Evolutionary conservation across 805 yeast genomes (phyloP).

Genomic region (Starmerella gropengiesseri): DNA sequence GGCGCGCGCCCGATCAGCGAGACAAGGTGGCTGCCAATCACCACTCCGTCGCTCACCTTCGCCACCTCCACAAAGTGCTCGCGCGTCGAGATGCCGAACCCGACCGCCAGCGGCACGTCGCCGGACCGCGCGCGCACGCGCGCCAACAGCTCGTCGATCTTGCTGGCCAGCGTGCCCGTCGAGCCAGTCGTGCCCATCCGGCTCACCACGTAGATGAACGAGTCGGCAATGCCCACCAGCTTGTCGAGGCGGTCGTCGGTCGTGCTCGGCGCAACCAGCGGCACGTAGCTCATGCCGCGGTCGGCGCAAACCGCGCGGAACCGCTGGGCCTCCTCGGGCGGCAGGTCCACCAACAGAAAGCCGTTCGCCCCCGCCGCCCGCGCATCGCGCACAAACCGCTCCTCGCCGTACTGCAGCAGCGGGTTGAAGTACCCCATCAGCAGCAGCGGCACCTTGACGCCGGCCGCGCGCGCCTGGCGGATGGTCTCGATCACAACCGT

Average conservation of each 20-base stretch:
- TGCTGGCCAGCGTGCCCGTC: slow-evolving; percentile 47
- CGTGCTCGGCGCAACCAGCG: slow-evolving; percentile 94
- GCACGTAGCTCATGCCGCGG: slow-evolving; percentile 71
- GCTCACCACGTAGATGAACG: slow-evolving; percentile 91
- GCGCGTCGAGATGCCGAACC: slow-evolving; percentile 92
- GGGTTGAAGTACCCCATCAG: slow-evolving; percentile 99
- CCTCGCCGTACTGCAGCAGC: slow-evolving; percentile 79
- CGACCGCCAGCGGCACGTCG: slow-evolving; percentile 79
- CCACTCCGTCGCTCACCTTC: slow-evolving; percentile 82
- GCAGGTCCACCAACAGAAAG: slow-evolving; percentile 85
- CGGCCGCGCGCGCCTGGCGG: slow-evolving; percentile 60
- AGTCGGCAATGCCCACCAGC: slow-evolving; percentile 78
- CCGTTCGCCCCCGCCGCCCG: slow-evolving; percentile 89
- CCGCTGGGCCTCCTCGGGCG: slow-evolving; percentile 93
- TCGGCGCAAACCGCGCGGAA: slow-evolving; percentile 63
- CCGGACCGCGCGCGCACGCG: slow-evolving; percentile 70
- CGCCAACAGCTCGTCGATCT: slow-evolving; percentile 55
- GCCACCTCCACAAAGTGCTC: slow-evolving; percentile 81
- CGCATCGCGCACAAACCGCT: slow-evolving; percentile 65
- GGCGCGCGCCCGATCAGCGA: slow-evolving; percentile 55
- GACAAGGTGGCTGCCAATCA: slow-evolving; percentile 81
- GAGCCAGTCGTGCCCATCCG: slow-evolving; percentile 99
- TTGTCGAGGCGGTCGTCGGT: slow-evolving; percentile 76
- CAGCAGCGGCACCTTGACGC: slow-evolving; percentile 79
- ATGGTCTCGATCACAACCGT: slow-evolving; percentile 59